Percentiles rank a stretch among this genome's conserved stretches.
Evolutionary conservation across 2,329 filamentous ascomycete genomes (phyloP).

Genomic region (Colletotrichum echinochloae): DNA sequence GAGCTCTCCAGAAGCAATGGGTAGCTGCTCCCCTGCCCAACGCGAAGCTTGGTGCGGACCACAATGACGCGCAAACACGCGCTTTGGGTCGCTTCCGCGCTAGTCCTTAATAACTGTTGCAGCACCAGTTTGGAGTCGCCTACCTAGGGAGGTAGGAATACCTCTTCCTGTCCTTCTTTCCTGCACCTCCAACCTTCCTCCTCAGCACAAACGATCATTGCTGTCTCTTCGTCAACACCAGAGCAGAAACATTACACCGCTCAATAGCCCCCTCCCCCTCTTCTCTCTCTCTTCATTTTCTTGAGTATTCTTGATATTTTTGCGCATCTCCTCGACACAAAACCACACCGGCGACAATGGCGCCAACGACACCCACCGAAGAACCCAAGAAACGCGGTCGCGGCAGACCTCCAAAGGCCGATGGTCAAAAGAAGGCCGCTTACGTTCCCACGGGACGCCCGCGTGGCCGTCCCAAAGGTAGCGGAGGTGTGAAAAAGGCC

Average conservation of each 20-base stretch:
- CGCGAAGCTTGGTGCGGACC: background rate
- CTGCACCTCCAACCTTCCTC: background rate
- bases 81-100: slow-evolving; percentile 11
- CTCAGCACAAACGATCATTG: background rate
- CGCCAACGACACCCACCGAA: slow-evolving; percentile 34
- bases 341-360: slow-evolving; percentile 31
- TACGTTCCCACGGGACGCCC: slow-evolving; percentile 58
- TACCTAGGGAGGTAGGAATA: background rate
- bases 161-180: background rate
- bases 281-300: no score
- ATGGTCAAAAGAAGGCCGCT: slow-evolving; percentile 51
- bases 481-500: slow-evolving; percentile 48
- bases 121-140: background rate
- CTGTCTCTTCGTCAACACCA: background rate
- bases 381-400: slow-evolving; percentile 51
- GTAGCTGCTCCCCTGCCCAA: slow-evolving; percentile 10
- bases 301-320: background rate
- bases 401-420: slow-evolving; percentile 55
- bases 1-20: slow-evolving; percentile 16
- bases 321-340: slow-evolving; percentile 9
- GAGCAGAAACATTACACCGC: background rate
- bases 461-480: slow-evolving; percentile 61
- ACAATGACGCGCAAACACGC: slow-evolving; percentile 22
- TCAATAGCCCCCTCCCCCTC: background rate
- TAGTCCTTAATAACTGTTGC: background rate